These are phyloP conservation scores for Curvularia hawaiiensis DNA, from an alignment of 2,329 filamentous ascomycete species.

Conservation along the genomic window DNA sequence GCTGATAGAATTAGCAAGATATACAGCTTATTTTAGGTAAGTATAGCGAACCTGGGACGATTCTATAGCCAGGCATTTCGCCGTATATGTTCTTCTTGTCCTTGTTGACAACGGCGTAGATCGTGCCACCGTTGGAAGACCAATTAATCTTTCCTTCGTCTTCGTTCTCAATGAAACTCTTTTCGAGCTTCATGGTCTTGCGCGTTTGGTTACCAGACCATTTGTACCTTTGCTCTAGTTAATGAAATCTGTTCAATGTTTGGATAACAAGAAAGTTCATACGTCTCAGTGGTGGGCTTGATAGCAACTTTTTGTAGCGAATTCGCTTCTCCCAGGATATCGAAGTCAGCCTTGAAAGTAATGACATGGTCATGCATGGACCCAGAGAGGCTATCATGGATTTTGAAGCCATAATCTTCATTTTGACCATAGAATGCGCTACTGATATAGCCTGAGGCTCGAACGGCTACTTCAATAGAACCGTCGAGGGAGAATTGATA, in stretches of 20 bases:
- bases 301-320: slow-evolving; percentile 1
- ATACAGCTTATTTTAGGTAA: not conserved
- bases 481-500: slow-evolving; percentile 3
- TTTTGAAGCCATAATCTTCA: slow-evolving; percentile 2
- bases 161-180: slow-evolving; percentile 1
- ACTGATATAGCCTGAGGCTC: not conserved
- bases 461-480: not conserved
- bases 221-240: not conserved
- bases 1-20: not conserved
- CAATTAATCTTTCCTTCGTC: slow-evolving; percentile 1
- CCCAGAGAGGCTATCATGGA: slow-evolving; percentile 1
- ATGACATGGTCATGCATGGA: slow-evolving; percentile 2
- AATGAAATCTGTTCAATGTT: not conserved
- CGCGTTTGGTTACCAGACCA: not conserved
- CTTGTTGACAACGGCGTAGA: slow-evolving; percentile 1
- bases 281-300: not conserved
- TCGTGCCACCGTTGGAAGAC: not conserved
- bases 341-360: slow-evolving; percentile 2
- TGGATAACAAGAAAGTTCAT: not conserved
- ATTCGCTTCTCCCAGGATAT: slow-evolving; percentile 1
- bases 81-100: not conserved
- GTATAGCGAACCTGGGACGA: not conserved
- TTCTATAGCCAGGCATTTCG: not conserved
- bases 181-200: not conserved
- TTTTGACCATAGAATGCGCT: not conserved